Evolutionary conservation across 2,329 filamentous ascomycete genomes (phyloP).

Genomic region (Nakataea oryzae): DNA sequence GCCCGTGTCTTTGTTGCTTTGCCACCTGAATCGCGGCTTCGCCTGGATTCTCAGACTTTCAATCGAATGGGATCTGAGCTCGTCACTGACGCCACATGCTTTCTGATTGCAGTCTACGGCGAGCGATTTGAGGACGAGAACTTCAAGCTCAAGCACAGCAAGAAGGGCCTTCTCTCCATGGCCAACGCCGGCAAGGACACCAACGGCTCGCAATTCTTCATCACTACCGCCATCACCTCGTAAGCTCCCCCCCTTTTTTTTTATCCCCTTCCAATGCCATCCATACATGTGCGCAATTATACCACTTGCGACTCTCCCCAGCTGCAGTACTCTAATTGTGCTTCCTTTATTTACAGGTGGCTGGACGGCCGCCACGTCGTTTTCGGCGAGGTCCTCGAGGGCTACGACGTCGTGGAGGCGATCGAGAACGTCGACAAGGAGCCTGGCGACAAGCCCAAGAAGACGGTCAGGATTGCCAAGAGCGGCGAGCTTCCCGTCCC

Average conservation of each 20-base stretch:
- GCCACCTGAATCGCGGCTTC: not conserved
- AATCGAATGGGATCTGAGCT: not conserved
- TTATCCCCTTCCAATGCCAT: not conserved
- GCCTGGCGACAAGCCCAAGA: conserved; percentile 55
- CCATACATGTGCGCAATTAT: not conserved
- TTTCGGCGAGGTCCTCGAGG: conserved; percentile 81
- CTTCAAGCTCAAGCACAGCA: conserved; percentile 90
- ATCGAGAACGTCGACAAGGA: conserved; percentile 63
- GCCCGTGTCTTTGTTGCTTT: not conserved
- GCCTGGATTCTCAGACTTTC: not conserved
- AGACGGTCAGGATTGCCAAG: conserved; percentile 67
- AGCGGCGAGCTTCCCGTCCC: conserved; percentile 76
- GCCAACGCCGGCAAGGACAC: conserved; percentile 78
- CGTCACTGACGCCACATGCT: not conserved
- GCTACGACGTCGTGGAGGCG: conserved; percentile 69
- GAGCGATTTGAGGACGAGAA: conserved; percentile 81
- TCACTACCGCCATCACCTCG: conserved; percentile 72
- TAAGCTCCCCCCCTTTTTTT: conserved; percentile 25
- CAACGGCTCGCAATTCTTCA: conserved; percentile 87
- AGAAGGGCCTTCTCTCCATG: conserved; percentile 76
- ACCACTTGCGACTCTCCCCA: not conserved
- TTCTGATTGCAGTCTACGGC: conserved; percentile 55
- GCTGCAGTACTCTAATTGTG: not conserved
- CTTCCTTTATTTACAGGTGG: conserved; percentile 41
- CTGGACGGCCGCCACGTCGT: conserved; percentile 79